Conservation (phyloP, 2,329 filamentous ascomycete species). For the Pseudogymnoascus sp. region DNA sequence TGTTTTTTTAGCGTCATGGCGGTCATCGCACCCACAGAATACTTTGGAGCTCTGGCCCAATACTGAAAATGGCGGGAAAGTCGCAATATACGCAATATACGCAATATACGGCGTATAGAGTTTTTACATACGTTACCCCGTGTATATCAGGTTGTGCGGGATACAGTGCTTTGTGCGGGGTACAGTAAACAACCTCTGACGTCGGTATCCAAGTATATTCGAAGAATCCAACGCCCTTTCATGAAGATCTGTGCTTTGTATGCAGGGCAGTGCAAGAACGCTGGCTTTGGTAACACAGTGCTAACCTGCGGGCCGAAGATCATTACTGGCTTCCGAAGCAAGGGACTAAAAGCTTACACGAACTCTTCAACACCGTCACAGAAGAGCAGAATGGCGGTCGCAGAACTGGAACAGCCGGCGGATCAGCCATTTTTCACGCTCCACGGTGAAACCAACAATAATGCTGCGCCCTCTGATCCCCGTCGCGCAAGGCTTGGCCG, state of each 20-base stretch:
- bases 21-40: neutral
- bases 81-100: constrained; percentile 5
- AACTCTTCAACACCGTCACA: neutral
- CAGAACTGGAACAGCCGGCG: neutral
- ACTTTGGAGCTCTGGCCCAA: constrained; percentile 1
- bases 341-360: constrained; percentile 7
- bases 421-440: constrained; percentile 2
- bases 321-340: constrained; percentile 1
- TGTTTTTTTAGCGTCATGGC: neutral
- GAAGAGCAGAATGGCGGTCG: neutral
- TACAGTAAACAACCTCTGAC: neutral
- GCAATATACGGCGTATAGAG: no score
- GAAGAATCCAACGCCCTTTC: neutral
- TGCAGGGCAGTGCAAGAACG: neutral
- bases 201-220: neutral
- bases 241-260: neutral
- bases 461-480: neutral
- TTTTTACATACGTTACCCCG: no score
- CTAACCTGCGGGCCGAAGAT: constrained; percentile 5
- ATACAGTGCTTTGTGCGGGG: neutral
- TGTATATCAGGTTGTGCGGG: neutral
- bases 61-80: neutral
- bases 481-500: constrained; percentile 22
- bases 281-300: neutral
- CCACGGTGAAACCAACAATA: neutral